Percentiles rank a stretch among this genome's conserved stretches.
These are phyloP conservation scores for Trichoderma lentiforme DNA, from an alignment of 2,329 filamentous ascomycete genomes.

Conservation along the genomic window DNA sequence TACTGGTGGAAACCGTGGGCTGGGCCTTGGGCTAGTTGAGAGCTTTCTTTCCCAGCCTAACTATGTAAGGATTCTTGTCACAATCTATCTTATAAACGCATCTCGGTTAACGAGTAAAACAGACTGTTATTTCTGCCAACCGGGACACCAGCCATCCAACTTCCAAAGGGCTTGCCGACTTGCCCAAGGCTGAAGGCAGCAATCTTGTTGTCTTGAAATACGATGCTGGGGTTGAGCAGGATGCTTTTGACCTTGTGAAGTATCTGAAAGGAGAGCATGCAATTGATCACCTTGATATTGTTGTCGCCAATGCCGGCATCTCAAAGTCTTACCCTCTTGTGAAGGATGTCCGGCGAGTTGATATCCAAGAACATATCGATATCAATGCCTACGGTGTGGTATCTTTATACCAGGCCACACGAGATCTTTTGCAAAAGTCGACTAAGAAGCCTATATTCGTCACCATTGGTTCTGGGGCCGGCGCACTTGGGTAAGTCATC, in stretches of 20 bases:
- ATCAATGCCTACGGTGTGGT: slow-evolving; percentile 43
- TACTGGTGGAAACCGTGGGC: slow-evolving; percentile 41
- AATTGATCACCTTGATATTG: slow-evolving; percentile 42
- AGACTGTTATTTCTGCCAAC: slow-evolving; percentile 1
- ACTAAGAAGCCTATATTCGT: slow-evolving; percentile 31
- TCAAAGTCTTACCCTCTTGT: slow-evolving; percentile 30
- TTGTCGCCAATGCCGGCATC: slow-evolving; percentile 51
- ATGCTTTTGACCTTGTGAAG: slow-evolving; percentile 26
- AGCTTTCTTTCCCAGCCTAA: slow-evolving; percentile 43
- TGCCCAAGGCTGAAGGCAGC: slow-evolving; percentile 21
- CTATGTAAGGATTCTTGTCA: neutral
- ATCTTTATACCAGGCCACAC: slow-evolving; percentile 34
- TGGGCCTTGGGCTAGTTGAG: slow-evolving; percentile 37
- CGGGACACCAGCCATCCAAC: slow-evolving; percentile 38
- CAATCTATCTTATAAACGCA: neutral
- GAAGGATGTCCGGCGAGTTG: slow-evolving; percentile 27
- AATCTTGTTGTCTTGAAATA: neutral
- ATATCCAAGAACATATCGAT: slow-evolving; percentile 39
- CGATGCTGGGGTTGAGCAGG: slow-evolving; percentile 30
- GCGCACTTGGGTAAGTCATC: neutral
- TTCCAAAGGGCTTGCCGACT: slow-evolving; percentile 19
- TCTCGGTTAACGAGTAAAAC: neutral
- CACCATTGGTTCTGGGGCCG: slow-evolving; percentile 31
- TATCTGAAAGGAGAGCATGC: slow-evolving; percentile 21
- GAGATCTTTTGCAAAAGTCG: slow-evolving; percentile 33